These are phyloP conservation scores for Sequoia sempervirens DNA, from an alignment of 75 land plant species.

Conservation along the genomic window DNA sequence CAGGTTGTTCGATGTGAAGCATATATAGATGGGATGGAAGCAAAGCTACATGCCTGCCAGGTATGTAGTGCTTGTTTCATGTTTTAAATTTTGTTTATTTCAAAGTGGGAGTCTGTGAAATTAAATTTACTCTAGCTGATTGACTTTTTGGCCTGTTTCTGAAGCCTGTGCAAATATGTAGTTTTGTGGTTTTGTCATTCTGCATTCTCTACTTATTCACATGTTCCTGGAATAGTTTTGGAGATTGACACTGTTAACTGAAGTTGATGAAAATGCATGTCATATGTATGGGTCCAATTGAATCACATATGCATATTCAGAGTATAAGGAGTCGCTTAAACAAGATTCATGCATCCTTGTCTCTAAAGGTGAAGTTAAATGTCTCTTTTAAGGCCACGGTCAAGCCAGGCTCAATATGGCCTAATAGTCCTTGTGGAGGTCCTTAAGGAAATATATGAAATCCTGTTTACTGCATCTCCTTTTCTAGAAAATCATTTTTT, in stretches of 20 bases:
- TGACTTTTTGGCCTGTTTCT: neutral
- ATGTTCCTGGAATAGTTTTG: too few relatives aligned
- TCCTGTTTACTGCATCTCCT: neutral
- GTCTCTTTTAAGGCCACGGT: neutral
- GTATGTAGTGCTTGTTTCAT: conserved; percentile 20
- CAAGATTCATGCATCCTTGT: neutral
- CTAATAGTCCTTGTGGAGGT: neutral
- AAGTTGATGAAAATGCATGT: neutral
- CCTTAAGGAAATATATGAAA: neutral
- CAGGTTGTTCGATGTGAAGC: conserved; percentile 87
- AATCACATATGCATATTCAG: neutral
- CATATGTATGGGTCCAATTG: neutral
- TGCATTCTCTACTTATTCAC: neutral
- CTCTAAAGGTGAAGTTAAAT: too few relatives aligned
- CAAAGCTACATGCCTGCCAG: conserved; percentile 82
- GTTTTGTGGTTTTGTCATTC: neutral
- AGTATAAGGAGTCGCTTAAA: neutral
- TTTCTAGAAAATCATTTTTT: neutral
- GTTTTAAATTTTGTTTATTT: neutral
- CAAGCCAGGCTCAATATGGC: neutral
- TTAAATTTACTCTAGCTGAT: too few relatives aligned
- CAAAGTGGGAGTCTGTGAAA: neutral
- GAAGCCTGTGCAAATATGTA: neutral
- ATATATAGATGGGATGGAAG: conserved; percentile 85
- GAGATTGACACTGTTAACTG: too few relatives aligned